A percentile compares a stretch with the other conserved stretches of the same genome.
Conservation (phyloP, 2,329 filamentous ascomycete species). For the Fusarium solani-melongenae region DNA sequence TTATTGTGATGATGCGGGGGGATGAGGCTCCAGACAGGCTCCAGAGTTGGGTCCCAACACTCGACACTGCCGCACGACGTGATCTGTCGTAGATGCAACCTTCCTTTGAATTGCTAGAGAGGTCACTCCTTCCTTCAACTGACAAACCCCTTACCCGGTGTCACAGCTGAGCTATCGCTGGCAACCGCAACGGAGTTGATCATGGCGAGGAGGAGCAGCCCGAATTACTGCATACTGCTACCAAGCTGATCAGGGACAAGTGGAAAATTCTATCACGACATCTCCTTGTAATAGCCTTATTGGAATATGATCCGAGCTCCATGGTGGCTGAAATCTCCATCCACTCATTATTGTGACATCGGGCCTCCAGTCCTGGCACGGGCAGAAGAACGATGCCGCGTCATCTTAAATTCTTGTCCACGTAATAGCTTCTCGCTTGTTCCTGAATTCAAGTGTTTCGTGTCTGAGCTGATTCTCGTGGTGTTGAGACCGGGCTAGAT, state of each 20-base stretch:
- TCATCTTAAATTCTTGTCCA: neutral
- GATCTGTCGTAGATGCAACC: neutral
- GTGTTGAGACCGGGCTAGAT: neutral
- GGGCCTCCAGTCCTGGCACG: neutral
- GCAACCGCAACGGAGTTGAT: neutral
- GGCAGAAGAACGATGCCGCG: neutral
- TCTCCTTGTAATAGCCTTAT: neutral
- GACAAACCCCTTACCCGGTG: neutral
- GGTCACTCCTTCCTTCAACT: too few relatives aligned
- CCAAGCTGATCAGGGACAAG: neutral
- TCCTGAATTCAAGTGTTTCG: rapidly evolving
- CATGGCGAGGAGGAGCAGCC: neutral
- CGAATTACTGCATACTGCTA: neutral
- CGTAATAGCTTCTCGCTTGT: neutral
- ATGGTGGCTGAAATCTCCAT: neutral
- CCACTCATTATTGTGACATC: neutral
- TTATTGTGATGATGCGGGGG: neutral
- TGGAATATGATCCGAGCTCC: neutral
- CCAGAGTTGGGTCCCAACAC: neutral
- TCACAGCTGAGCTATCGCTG: neutral
- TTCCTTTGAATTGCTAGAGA: neutral
- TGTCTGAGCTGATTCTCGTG: neutral
- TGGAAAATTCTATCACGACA: neutral
- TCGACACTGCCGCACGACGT: neutral
- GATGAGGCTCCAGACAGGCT: neutral